These are phyloP conservation scores for Pseudonitzschia pungens DNA, from an alignment of 108 stramenopile species.

Conservation along the genomic window DNA sequence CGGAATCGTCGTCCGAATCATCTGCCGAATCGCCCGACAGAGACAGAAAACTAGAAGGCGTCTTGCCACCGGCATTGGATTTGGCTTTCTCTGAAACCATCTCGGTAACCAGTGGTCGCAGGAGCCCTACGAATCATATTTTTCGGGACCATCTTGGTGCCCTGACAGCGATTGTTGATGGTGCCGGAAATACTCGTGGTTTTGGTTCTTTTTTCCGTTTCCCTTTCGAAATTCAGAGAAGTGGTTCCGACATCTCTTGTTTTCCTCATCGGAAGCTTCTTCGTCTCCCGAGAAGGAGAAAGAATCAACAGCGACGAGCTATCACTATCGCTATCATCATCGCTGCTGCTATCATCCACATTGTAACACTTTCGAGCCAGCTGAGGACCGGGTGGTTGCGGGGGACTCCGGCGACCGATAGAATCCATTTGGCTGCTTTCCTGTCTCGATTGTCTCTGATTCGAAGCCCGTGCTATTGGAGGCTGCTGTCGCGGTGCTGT, in stretches of 20 bases:
- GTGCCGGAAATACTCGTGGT: no score
- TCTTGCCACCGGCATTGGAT: not conserved
- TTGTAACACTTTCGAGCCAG: conserved; percentile 16
- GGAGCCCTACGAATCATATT: not conserved
- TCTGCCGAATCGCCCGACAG: not conserved
- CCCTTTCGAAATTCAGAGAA: no score
- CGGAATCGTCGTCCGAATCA: not conserved
- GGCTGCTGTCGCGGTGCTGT: no score
- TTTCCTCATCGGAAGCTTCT: not conserved
- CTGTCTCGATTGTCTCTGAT: not conserved
- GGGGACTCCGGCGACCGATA: conserved; percentile 10
- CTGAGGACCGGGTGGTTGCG: conserved; percentile 1
- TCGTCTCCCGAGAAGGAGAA: conserved; percentile 1
- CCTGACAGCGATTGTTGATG: no score
- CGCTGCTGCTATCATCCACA: conserved; percentile 11
- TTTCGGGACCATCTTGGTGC: not conserved
- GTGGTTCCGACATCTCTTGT: no score
- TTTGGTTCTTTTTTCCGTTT: no score
- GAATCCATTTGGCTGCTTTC: not conserved
- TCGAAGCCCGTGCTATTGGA: no score
- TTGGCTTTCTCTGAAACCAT: not conserved
- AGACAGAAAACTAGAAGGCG: not conserved
- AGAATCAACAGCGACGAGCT: not conserved
- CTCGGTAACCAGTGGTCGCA: not conserved
- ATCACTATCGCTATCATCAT: conserved; percentile 12